A percentile compares a stretch with the other conserved stretches of the same genome.
These are phyloP conservation scores for Aspergillus cristatus DNA, from an alignment of 495 filamentous ascomycete genomes.

Conservation along the genomic window DNA sequence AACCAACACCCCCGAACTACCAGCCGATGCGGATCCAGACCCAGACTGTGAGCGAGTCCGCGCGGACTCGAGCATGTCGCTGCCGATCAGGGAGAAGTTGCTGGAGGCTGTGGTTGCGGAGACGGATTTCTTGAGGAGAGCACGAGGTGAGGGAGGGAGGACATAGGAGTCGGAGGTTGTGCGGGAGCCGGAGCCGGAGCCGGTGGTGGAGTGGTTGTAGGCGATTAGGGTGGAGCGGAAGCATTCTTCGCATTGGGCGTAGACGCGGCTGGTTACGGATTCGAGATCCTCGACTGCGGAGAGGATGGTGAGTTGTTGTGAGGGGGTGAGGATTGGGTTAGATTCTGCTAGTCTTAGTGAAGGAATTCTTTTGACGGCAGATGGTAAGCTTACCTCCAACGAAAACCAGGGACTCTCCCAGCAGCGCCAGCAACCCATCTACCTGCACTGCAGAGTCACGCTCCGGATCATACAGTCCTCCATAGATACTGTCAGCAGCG, in stretches of 20 bases:
- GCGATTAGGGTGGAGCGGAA: slow-evolving; percentile 44
- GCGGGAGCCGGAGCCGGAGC: slow-evolving; percentile 31
- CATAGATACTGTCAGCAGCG: slow-evolving; percentile 79
- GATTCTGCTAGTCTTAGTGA: slow-evolving; percentile 22
- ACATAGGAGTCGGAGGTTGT: slow-evolving; percentile 14
- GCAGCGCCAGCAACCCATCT: slow-evolving; percentile 70
- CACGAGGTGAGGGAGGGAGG: slow-evolving; percentile 43
- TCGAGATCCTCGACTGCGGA: slow-evolving; percentile 77
- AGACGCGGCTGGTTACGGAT: slow-evolving; percentile 62
- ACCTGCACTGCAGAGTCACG: slow-evolving; percentile 74
- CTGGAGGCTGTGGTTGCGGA: slow-evolving; percentile 41
- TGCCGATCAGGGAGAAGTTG: slow-evolving; percentile 62
- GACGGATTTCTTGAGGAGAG: slow-evolving; percentile 59
- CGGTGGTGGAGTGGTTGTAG: slow-evolving; percentile 36
- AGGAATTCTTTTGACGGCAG: not conserved
- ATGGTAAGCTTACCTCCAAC: slow-evolving; percentile 45
- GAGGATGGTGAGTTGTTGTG: slow-evolving; percentile 66
- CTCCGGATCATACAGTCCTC: slow-evolving; percentile 72
- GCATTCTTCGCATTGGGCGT: slow-evolving; percentile 59
- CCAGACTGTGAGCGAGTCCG: slow-evolving; percentile 41
- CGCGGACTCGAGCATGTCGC: slow-evolving; percentile 51
- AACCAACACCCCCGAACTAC: slow-evolving; percentile 48
- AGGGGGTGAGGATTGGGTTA: slow-evolving; percentile 32
- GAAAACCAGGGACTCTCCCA: slow-evolving; percentile 76
- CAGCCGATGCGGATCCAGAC: slow-evolving; percentile 43